Conservation (phyloP, 176 grass and related monocot species). For the Aegilops umbellulata region DNA sequence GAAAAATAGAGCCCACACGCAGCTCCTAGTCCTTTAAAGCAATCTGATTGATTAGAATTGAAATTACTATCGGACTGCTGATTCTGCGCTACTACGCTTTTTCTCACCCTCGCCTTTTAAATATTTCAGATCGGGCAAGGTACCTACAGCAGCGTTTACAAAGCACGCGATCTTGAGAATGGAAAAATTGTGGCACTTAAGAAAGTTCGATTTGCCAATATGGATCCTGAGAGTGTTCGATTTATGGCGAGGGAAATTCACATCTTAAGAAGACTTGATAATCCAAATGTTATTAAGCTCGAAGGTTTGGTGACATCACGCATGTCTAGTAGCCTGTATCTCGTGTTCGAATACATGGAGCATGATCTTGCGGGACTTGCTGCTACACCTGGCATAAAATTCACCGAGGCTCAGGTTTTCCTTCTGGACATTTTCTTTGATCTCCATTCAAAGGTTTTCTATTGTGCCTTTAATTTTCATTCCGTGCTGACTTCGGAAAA, state of each 20-base stretch:
- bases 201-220: conserved; percentile 93
- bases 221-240: conserved; percentile 91
- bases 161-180: conserved; percentile 88
- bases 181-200: conserved; percentile 96
- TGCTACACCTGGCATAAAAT: conserved; percentile 85
- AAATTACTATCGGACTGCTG: background rate
- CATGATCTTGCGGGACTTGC: conserved; percentile 91
- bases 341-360: conserved; percentile 99
- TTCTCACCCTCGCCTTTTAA: conserved; percentile 22
- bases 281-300: conserved; percentile 91
- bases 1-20: background rate
- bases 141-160: conserved; percentile 96
- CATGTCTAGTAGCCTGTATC: conserved; percentile 91
- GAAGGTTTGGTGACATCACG: conserved; percentile 93
- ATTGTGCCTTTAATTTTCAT: background rate
- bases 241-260: conserved; percentile 99
- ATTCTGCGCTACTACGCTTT: background rate
- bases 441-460: conserved; percentile 19
- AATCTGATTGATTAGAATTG: conserved; percentile 7
- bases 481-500: conserved; percentile 26
- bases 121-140: conserved; percentile 96
- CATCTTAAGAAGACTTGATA: conserved; percentile 87
- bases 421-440: conserved; percentile 14
- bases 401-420: conserved; percentile 87
- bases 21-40: background rate